Conservation (phyloP, 371 early-diverging fungal genomes). For the Mucor racemosus region DNA sequence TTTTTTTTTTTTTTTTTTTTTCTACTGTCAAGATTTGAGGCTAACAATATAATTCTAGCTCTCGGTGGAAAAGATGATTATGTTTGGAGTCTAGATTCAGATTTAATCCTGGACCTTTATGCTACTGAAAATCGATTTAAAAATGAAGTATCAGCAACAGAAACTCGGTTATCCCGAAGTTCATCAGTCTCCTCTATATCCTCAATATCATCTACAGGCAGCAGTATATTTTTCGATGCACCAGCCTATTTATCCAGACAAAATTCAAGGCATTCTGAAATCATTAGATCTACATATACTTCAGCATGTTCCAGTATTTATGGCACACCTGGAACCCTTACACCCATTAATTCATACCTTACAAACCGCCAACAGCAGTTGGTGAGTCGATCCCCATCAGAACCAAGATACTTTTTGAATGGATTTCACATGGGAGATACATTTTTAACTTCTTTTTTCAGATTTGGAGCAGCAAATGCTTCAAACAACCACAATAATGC, state of each 20-base stretch:
- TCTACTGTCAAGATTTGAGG: not conserved
- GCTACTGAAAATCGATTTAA: constrained; percentile 29
- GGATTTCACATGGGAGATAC: constrained; percentile 48
- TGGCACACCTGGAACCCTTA: constrained; percentile 35
- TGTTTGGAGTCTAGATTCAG: constrained; percentile 44
- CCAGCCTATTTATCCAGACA: constrained; percentile 19
- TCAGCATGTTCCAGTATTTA: constrained; percentile 31
- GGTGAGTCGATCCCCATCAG: constrained; percentile 14
- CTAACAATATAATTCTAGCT: constrained; percentile 20
- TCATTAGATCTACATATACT: constrained; percentile 13
- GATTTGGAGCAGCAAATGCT: not conserved
- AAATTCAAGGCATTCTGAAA: not conserved
- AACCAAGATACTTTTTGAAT: constrained; percentile 32
- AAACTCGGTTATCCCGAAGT: constrained; percentile 22
- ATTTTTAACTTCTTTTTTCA: constrained; percentile 43
- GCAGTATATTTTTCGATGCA: constrained; percentile 44
- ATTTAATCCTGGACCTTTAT: constrained; percentile 42
- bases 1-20: not conserved
- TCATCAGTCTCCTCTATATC: constrained; percentile 25
- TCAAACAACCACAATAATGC: not conserved
- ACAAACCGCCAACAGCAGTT: constrained; percentile 15
- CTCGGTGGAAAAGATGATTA: constrained; percentile 48
- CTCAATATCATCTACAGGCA: constrained; percentile 7
- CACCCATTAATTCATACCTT: constrained; percentile 24
- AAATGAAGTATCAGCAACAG: not conserved